Evolutionary conservation across 768 basidiomycete genomes (phyloP).

Genomic region (Mycena alexandri): DNA sequence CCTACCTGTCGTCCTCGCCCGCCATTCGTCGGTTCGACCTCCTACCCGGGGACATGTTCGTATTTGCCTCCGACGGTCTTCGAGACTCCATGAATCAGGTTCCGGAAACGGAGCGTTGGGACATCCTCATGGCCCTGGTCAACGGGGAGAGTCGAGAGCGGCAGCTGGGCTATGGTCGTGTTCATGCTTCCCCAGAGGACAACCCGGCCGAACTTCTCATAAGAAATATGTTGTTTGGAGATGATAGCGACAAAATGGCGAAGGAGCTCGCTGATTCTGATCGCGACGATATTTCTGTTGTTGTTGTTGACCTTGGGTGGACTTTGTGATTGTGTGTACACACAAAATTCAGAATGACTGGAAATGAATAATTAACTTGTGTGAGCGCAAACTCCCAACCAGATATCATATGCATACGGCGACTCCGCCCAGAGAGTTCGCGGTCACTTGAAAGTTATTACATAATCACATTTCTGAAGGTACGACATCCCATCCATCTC

Average conservation of each 20-base stretch:
- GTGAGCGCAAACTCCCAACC: too few species aligned
- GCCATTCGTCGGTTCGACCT: conserved; percentile 22
- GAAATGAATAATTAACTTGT: too few species aligned
- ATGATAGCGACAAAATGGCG: conserved; percentile 25
- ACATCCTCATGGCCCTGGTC: conserved; percentile 26
- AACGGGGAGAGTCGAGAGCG: conserved; percentile 16
- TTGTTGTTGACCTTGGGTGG: conserved; percentile 23
- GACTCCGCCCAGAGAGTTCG: too few species aligned
- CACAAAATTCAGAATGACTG: too few species aligned
- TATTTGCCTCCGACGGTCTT: conserved; percentile 36
- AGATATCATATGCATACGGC: too few species aligned
- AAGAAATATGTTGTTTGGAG: conserved; percentile 26
- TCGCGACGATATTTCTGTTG: conserved; percentile 34
- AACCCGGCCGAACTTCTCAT: conserved; percentile 27
- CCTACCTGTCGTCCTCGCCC: conserved; percentile 30
- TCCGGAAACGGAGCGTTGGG: conserved; percentile 22
- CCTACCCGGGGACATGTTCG: conserved; percentile 22
- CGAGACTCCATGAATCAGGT: conserved; percentile 19
- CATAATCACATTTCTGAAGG: too few species aligned
- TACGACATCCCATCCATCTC: too few species aligned
- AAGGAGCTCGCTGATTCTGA: conserved; percentile 8
- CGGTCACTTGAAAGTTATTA: too few species aligned
- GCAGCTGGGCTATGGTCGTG: conserved; percentile 16
- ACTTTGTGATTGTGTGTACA: too few species aligned
- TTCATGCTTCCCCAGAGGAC: background rate